A percentile compares a stretch with the other conserved stretches of the same genome.
phyloP scores from a whole-genome alignment of 2,329 filamentous ascomycete species.

The Celoporthe dispersa region DNA sequence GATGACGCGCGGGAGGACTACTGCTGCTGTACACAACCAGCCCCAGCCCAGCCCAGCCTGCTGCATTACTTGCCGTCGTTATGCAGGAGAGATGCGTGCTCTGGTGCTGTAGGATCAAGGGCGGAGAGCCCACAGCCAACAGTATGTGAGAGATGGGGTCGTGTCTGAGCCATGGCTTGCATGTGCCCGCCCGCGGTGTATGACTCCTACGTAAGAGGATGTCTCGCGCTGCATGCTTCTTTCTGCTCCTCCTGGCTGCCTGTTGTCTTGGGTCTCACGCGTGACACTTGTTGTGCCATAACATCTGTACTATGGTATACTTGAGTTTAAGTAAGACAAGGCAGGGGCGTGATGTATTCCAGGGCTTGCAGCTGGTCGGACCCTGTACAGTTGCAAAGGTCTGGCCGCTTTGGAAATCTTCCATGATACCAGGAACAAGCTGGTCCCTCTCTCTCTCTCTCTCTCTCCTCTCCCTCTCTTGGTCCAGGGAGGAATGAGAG shows the following conservation, averaged over 20 bases:
- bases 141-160: neutral
- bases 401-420: neutral
- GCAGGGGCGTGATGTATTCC: neutral
- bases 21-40: neutral
- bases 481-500: neutral
- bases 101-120: constrained; percentile 15
- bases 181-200: neutral
- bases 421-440: neutral
- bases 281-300: neutral
- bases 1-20: constrained; percentile 26
- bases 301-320: neutral
- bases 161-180: constrained; percentile 1
- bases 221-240: neutral
- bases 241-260: neutral
- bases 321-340: neutral
- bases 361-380: neutral
- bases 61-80: constrained; percentile 16
- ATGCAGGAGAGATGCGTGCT: constrained; percentile 10
- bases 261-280: neutral
- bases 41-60: constrained; percentile 11
- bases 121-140: constrained; percentile 11
- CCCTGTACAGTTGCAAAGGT: neutral
- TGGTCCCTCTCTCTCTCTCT: no score
- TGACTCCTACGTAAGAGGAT: neutral
- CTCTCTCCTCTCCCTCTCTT: neutral